A percentile compares a stretch with the other conserved stretches of the same genome.
Conservation (phyloP, 169 alveolate species). For the Toxoplasma gondii region DNA sequence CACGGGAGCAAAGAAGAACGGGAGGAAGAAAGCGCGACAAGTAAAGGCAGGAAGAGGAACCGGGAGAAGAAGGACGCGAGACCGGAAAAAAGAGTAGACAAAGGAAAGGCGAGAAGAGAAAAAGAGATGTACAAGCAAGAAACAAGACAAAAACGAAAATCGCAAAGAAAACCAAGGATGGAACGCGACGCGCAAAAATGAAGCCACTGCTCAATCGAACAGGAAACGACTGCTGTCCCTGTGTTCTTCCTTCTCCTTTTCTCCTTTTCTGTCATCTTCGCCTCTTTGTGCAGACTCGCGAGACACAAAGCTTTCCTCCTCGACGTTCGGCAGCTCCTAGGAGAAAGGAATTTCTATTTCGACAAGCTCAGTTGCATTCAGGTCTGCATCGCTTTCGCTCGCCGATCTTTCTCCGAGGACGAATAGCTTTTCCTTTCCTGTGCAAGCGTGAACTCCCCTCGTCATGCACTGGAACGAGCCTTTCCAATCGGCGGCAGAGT, state of each 20-base stretch:
- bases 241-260: background rate
- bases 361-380: slow-evolving; percentile 19
- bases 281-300: background rate
- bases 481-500: no score
- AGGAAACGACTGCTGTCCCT: no score
- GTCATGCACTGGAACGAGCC: background rate
- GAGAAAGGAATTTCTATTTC: slow-evolving; percentile 22
- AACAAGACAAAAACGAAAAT: background rate
- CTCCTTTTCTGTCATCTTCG: no score
- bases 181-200: no score
- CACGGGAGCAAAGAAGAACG: background rate
- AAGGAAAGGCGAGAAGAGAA: background rate
- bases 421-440: no score
- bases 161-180: no score
- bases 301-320: background rate
- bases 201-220: no score
- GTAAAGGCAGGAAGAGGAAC: no score
- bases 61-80: no score
- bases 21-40: no score
- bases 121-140: background rate
- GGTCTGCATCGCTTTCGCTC: background rate
- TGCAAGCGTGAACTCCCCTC: no score
- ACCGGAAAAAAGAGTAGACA: background rate
- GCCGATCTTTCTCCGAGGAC: background rate
- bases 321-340: background rate